Evolutionary conservation across 2,329 filamentous ascomycete species (phyloP), one percentile per base, ranked within the genome.

Genomic region (Beauveria sp.): DNA sequence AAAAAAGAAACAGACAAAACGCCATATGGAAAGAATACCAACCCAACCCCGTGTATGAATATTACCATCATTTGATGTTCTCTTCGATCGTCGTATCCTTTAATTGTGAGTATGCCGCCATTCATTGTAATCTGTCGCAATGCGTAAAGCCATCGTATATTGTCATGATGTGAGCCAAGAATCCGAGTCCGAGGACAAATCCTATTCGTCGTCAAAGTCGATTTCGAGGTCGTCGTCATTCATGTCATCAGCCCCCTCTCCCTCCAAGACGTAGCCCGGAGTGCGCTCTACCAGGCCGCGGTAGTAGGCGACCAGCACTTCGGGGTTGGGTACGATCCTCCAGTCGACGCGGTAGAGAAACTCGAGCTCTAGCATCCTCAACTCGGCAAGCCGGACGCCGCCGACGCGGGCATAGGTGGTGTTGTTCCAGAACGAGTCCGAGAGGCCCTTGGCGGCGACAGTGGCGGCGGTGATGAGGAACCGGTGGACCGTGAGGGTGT

Each of bases 391-490:
- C 66, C 91, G 92, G 55, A 99, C 92, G 65, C 95, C 95, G 5
- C 95, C 95, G 0, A 99, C 93, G 60, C 91, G 84, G 43, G 95
- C 93, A 72, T 99, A 99, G 1, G 93, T 96, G 30, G 91, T 91
- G 75, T 99, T 99, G 65, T 96, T 98, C 92, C 95, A 97, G 73
- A 99, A 99, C 34, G 90, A 92, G 73, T 99, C 95, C 38, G 92
- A 97, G 14, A 99, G 82, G 1, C 95, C 95, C 74, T 99, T 99
- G 61, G 93, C 91, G 7, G 93, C 95, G 5, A 99, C 95, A 0
- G 95, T 97, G 10, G 93, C 93, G 22, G 93, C 92, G 1, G 93
- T 95, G 67, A 99, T 99, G 10, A 99, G 83, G 70, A 98, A 99
- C 9, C 95, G 92, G 77, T 99, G 95, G 3, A 99, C 93, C 0